phyloP scores from a whole-genome alignment of 2,329 filamentous ascomycete genomes.

The Sarocladium oryzae region DNA sequence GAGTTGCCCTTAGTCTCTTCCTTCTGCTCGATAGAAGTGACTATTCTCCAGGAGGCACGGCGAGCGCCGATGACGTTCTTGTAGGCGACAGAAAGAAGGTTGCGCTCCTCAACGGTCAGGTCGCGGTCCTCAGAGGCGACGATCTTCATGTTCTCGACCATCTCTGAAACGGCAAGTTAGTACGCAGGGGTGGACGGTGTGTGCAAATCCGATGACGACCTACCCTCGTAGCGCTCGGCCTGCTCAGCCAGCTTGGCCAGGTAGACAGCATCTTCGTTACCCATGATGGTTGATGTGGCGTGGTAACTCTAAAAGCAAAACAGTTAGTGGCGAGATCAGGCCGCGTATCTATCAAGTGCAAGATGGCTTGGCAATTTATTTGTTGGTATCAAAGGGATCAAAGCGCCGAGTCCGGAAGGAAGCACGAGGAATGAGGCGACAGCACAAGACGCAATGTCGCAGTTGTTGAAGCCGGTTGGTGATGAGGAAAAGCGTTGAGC shows the following conservation, averaged over 20 bases:
- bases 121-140: slow-evolving; percentile 84
- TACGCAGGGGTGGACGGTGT: too few species aligned
- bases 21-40: slow-evolving; percentile 98
- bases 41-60: slow-evolving; percentile 96
- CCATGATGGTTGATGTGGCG: slow-evolving; percentile 64
- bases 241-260: slow-evolving; percentile 99
- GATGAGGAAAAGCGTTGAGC: slow-evolving; percentile 4
- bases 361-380: too few species aligned
- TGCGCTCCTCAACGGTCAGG: slow-evolving; percentile 89
- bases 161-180: slow-evolving; percentile 60
- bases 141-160: slow-evolving; percentile 99
- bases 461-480: neutral
- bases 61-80: slow-evolving; percentile 98
- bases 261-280: slow-evolving; percentile 99
- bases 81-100: slow-evolving; percentile 95
- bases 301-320: slow-evolving; percentile 8
- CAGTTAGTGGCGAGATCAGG: neutral
- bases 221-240: slow-evolving; percentile 99
- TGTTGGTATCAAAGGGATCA: too few species aligned
- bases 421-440: neutral
- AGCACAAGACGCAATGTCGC: neutral
- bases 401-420: too few species aligned
- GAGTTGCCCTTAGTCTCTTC: slow-evolving; percentile 98
- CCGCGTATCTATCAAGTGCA: neutral
- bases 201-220: too few species aligned